Conservation (phyloP, 768 basidiomycete species). For the Saitozyma sp. region DNA sequence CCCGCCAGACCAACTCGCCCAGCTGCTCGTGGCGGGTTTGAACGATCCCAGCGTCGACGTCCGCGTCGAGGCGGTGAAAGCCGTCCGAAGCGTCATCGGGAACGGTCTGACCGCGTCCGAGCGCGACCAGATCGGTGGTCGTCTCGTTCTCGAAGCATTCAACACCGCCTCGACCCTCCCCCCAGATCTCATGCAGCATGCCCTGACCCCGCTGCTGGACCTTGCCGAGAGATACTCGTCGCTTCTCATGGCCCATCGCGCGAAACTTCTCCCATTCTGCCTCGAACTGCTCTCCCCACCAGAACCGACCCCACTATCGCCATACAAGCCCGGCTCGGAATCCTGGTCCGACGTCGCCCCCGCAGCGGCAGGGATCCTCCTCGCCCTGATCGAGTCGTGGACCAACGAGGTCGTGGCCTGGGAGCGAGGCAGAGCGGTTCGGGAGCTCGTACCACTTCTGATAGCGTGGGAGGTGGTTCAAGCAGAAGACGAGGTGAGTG, state of each 20-base stretch:
- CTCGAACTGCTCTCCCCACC: constrained; percentile 32
- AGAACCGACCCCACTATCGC: constrained; percentile 15
- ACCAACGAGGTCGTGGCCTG: constrained; percentile 77
- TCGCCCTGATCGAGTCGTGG: constrained; percentile 72
- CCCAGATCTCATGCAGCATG: constrained; percentile 21
- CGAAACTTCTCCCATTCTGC: constrained; percentile 22
- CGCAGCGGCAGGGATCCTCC: constrained; percentile 78
- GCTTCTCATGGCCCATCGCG: constrained; percentile 24
- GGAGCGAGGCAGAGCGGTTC: constrained; percentile 60
- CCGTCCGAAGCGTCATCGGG: constrained; percentile 30
- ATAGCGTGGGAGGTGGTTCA: constrained; percentile 32
- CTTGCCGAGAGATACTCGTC: constrained; percentile 32
- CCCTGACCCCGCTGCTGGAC: constrained; percentile 37
- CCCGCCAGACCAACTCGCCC: constrained; percentile 34
- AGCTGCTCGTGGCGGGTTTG: constrained; percentile 39
- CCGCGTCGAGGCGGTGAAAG: constrained; percentile 41
- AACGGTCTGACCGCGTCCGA: constrained; percentile 35
- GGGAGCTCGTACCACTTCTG: constrained; percentile 43
- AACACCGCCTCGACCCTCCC: constrained; percentile 31
- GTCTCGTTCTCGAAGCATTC: constrained; percentile 31
- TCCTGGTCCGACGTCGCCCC: constrained; percentile 69
- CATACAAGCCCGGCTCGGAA: constrained; percentile 56
- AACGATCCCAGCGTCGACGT: constrained; percentile 43
- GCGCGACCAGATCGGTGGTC: constrained; percentile 29
- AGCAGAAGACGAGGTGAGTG: neutral